Evolutionary conservation across 2,329 filamentous ascomycete species (phyloP), one percentile per base, ranked within the genome.

Genomic region (Aureobasidium sp.): DNA sequence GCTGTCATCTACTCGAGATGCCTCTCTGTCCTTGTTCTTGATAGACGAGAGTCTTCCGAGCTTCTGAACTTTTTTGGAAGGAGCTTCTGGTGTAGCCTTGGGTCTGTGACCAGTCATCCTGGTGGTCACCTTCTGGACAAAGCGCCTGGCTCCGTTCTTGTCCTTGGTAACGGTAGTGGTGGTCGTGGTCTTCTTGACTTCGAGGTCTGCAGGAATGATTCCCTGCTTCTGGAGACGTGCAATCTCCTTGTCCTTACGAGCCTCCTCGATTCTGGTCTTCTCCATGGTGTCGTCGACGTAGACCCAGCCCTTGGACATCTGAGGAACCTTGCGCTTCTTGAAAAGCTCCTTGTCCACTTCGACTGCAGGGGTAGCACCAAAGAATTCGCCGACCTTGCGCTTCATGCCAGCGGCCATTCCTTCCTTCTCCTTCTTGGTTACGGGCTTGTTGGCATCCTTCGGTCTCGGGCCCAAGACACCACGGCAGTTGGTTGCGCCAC

Each of bases 401-500:
- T 65, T 65, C 37, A 65, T 60, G 19, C 48, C 52, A 22, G 63
- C 53, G 19, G 63, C 63, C 42, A 62, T 58, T 15, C 52, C 62
- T 24, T 57, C 48, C 60, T 64, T 62, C 19, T 63, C 60, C 52
- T 64, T 64, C 47, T 52, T 45, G 22, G 39, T 58, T 11, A 48
- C 39, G 37, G 72, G 68, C 56, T 73, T 70, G 27, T 65, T 64
- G 9, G 76, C 76, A 58, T 82, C 79, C 68, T 81, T 81, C 5
- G 79, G 77, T 58, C 78, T 80, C 11, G 81, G 81, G 14, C 83
- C 83, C 39, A 87, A 74, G 33, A 85, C 77, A 60, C 84, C 84
- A 62, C 84, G 81, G 67, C 84, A 87, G 31, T 79, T 79, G 17
- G 76, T 70, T 6, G 82, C 77, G 39, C 84, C 83, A 68, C 84